Evolutionary conservation across 2,329 filamentous ascomycete genomes (phyloP).

Genomic region (Pseudogymnoascus sp.): DNA sequence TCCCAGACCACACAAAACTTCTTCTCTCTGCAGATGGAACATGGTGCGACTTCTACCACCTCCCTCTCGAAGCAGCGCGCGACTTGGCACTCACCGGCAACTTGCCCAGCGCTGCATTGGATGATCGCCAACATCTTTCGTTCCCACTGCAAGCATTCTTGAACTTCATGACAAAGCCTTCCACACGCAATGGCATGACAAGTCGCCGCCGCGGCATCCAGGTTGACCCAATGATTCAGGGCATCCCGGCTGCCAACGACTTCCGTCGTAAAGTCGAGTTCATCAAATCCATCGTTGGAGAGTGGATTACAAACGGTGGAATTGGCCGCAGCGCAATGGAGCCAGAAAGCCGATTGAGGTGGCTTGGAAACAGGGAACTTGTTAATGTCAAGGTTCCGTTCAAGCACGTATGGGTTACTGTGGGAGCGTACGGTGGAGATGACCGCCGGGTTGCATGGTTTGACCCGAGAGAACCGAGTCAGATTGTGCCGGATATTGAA

Average conservation of each 20-base stretch:
- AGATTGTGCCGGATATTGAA: slow-evolving; percentile 26
- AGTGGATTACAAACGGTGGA: slow-evolving; percentile 65
- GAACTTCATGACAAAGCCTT: slow-evolving; percentile 49
- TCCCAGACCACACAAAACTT: slow-evolving; percentile 81
- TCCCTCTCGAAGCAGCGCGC: slow-evolving; percentile 62
- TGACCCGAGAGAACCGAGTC: slow-evolving; percentile 26
- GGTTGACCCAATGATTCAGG: slow-evolving; percentile 53
- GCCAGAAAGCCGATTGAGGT: slow-evolving; percentile 44
- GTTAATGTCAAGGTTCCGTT: slow-evolving; percentile 43
- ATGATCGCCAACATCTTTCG: slow-evolving; percentile 63
- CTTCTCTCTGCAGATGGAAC: slow-evolving; percentile 68
- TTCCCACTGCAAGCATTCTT: slow-evolving; percentile 68
- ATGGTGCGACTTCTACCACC: slow-evolving; percentile 71
- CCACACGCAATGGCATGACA: slow-evolving; percentile 40
- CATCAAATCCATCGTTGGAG: slow-evolving; percentile 57
- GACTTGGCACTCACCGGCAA: slow-evolving; percentile 57
- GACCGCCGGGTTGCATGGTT: slow-evolving; percentile 30
- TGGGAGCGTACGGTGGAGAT: slow-evolving; percentile 57
- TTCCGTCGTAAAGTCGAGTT: slow-evolving; percentile 70
- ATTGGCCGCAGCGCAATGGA: slow-evolving; percentile 60
- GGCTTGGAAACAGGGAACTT: slow-evolving; percentile 52
- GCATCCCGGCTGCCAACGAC: slow-evolving; percentile 64
- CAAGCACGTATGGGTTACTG: slow-evolving; percentile 63
- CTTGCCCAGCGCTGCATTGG: slow-evolving; percentile 63
- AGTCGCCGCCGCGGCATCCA: slow-evolving; percentile 30